Evolutionary conservation across 2,329 filamentous ascomycete species (phyloP), one percentile per base, ranked within the genome.

Genomic region (Claviceps purpurea): DNA sequence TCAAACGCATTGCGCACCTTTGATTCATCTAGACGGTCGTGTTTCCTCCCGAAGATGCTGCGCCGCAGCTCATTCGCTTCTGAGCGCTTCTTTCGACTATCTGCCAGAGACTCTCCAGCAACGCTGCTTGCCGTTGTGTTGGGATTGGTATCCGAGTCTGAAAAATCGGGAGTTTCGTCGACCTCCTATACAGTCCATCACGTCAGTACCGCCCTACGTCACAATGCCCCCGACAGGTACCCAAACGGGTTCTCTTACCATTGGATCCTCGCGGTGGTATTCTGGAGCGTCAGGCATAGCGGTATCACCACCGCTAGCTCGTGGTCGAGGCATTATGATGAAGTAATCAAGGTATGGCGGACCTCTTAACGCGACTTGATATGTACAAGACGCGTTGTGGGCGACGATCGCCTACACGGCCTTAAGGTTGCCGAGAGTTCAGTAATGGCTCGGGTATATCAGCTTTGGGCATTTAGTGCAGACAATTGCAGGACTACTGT

Each of bases 41-140:
- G 93, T 68, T 98, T 96, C 75, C 88, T 95, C 63, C 89, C 90
- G 61, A 96, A 85, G 56, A 96, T 88, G 67, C 84, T 95, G 66
- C 94, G 87, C 52, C 93, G 85, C 63, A 97, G 77, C 68, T 94
- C 85, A 58, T 89, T 89, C 54, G 85, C 90, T 64, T 96, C 89
- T 52, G 88, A 85, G 60, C 91, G 82, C 64, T 84, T 82, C 73
- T 86, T 94, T 50, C 90, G 84, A 34, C 89, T 89, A 72, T 97
- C 91, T 47, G 72, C 70, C 43, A 75, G 64, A 44, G 72, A 70
- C 60, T 96, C 91, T 51, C 89, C 91, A 52, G 78, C 82, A 60
- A 95, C 81, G 67, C 90, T 96, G 72, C 88, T 95, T 51, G 87
- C 88, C 49, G 80, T 82, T 13, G 80, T 84, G 59, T 83, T 84